Conservation (phyloP, 1,284 basidiomycete species). For the Golubevia sp. region DNA sequence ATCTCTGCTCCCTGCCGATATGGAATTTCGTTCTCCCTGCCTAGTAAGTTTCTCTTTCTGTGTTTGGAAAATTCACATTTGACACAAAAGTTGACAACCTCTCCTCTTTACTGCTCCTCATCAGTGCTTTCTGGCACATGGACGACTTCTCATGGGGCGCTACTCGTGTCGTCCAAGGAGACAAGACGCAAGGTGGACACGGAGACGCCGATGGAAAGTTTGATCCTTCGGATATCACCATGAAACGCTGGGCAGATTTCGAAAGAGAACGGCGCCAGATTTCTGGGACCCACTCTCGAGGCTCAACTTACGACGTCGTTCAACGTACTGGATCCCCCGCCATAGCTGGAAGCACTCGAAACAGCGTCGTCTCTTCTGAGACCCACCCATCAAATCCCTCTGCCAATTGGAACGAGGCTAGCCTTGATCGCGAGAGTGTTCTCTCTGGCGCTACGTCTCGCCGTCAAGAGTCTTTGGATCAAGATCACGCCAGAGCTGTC, state of each 20-base stretch:
- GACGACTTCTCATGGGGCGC: conserved; percentile 61
- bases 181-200: conserved; percentile 50
- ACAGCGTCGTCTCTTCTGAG: conserved; percentile 43
- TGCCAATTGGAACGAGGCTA: too few species aligned
- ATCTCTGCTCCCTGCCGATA: conserved; percentile 53
- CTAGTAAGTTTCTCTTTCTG: conserved; percentile 15
- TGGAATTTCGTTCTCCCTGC: conserved; percentile 59
- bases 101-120: too few species aligned
- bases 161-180: conserved; percentile 56
- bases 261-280: conserved; percentile 56
- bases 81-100: background rate
- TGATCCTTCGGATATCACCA: conserved; percentile 54
- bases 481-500: too few species aligned
- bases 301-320: conserved; percentile 46
- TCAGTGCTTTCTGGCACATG: conserved; percentile 59
- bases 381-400: too few species aligned
- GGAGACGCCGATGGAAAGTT: conserved; percentile 55
- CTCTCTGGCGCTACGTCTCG: too few species aligned
- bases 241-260: conserved; percentile 61
- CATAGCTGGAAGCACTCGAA: conserved; percentile 35
- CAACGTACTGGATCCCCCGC: conserved; percentile 43
- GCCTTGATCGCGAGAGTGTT: too few species aligned
- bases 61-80: background rate
- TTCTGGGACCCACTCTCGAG: conserved; percentile 51
- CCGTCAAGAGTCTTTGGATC: too few species aligned